Evolutionary conservation across 192 early-diverging fungal genomes (phyloP), one percentile per base, ranked within the genome.

Genomic region (Coemansia sp.): DNA sequence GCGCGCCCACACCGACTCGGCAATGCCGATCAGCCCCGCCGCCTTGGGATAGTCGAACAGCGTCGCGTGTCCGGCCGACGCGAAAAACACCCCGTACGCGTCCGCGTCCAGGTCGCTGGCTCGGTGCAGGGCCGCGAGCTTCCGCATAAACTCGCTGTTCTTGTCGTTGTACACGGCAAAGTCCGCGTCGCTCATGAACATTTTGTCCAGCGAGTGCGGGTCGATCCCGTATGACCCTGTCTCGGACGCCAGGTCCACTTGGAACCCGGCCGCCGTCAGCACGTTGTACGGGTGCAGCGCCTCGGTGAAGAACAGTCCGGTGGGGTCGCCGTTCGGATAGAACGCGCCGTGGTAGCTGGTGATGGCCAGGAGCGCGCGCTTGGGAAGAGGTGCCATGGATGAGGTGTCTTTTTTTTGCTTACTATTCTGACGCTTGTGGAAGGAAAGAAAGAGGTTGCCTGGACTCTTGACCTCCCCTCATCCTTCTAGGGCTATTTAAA

Each of bases 301-400:
- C 54, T 82, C 81, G 21, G 67, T 71, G 47, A 79, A 82, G 63
- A 81, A 82, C 14, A 82, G 48, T 4, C 81, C 81, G 10, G 81
- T 82, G 15, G 50, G 55, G 28, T 70, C 64, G 21, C 81, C 81
- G 58, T 82, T 79, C 11, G 62, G 53, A 21, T 82, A 82, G 50
- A 82, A 80, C 6, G 73, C 64, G 3, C 66, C 76, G 38, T 59
- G 32, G 62, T 82, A 80, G 54, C 71, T 75, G 31, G 81, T 72
- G 52, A 82, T 64, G 12, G 76, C 58, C 11, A 82, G 23, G 10
- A 82, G 62, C 10, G 68, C 81, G 55, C 77, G 75, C 55, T 72
- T 73, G 11, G 79, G 81, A 35, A n/a, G n/a, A n/a, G n/a, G n/a
- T n/a, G n/a, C n/a, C n/a, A n/a, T n/a, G n/a, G n/a, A n/a, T n/a